Base-by-base conservation (phyloP, 805 yeast genomes). In the Sungouiozyma ichnusensis region DNA sequence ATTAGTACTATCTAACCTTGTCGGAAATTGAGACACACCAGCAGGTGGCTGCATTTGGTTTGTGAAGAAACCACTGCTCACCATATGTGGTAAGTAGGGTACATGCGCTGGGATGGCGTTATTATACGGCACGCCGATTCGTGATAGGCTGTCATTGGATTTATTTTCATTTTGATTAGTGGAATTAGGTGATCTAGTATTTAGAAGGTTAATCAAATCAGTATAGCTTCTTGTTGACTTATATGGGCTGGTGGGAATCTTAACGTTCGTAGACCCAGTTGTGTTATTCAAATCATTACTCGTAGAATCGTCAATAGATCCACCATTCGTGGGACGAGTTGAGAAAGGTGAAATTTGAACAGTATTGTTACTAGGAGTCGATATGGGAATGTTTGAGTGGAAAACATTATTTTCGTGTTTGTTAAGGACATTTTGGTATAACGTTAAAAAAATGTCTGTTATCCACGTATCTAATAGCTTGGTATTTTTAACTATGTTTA, bases 151-250 rank as follows among this genome's bases (percentile, higher is more conserved):
- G 6, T 24, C 29, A 11, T 24, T 24, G 29, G 29, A 24, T 24
- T 24, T 24, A 11, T 24, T 24, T 11, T 24, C 29, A 24, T 24
- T 24, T 7, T 7, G 6, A 24, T 24, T 24, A 11, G 29, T 24
- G 19, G 36, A 33, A 19, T 24, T 20, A 6, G 38, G 33, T 18
- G 16, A 13, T 36, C 36, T 44, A 18, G 38, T 47, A 4, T 51
- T 43, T 18, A 52, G 36, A 16, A 48, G 27, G 18, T 44, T 49
- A 29, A 50, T 44, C 29, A 55, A 38, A 37, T 55, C 58, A 3
- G 52, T 41, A 38, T 54, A 51, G 36, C 58, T 55, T 15, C 45
- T 40, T 1, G 49, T 35, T 3, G 45, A 33, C 20, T 39, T 37
- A 34, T 33, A 38, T 20, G 18, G 41, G 39, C 33, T 4, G 32